A percentile compares a stretch with the other conserved stretches of the same genome.
Conservation (phyloP, 2,329 filamentous ascomycete species). For the Penicillium nordicum region DNA sequence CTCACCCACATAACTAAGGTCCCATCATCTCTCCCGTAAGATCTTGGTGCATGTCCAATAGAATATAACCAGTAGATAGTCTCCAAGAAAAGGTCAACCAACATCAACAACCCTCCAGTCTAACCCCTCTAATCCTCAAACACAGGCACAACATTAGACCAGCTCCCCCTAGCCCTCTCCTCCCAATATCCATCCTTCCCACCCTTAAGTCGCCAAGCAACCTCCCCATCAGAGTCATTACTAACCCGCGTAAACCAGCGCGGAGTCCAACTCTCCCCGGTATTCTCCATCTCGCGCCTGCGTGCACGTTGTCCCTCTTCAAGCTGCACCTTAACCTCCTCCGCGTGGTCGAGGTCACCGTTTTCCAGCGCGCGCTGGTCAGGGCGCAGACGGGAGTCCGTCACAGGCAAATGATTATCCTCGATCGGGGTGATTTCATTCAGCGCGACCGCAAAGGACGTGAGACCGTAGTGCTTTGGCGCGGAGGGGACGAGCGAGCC, state of each 20-base stretch:
- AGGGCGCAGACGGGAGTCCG: constrained; percentile 77
- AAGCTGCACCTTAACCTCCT: constrained; percentile 74
- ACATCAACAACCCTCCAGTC: neutral
- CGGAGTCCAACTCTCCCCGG: constrained; percentile 68
- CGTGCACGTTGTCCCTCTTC: constrained; percentile 81
- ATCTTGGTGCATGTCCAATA: neutral
- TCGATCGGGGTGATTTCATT: constrained; percentile 87
- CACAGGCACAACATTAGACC: constrained; percentile 58
- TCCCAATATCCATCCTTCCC: constrained; percentile 95
- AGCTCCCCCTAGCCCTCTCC: constrained; percentile 65
- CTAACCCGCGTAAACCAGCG: constrained; percentile 77
- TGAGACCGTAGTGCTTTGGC: constrained; percentile 79
- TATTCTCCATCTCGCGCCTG: constrained; percentile 70
- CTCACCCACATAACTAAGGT: neutral
- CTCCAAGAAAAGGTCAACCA: neutral
- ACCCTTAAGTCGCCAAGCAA: constrained; percentile 66
- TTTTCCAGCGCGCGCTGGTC: constrained; percentile 84
- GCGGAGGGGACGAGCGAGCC: constrained; percentile 76
- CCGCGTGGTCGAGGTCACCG: constrained; percentile 77
- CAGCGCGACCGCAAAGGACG: constrained; percentile 75
- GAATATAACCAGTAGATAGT: neutral
- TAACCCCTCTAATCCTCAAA: constrained; percentile 42
- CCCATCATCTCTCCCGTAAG: neutral
- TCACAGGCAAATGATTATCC: constrained; percentile 68
- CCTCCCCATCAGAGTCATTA: constrained; percentile 41